Conservation (phyloP, 164 flowering plant species). For the Piper longum region DNA sequence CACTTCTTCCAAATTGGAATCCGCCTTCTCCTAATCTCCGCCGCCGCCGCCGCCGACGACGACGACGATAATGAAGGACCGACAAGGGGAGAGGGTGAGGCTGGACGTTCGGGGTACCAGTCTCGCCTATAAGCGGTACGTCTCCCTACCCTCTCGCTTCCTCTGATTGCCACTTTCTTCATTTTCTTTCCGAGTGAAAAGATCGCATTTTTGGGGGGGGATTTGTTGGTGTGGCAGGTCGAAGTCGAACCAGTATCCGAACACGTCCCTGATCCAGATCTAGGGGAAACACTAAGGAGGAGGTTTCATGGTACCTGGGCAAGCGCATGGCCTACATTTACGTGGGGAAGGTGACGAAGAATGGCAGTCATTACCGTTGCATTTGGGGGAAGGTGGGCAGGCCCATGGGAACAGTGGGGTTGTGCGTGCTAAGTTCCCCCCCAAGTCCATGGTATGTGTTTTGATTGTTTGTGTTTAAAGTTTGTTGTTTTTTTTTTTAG, state of each 20-base stretch:
- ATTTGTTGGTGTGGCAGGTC: slow-evolving; percentile 12
- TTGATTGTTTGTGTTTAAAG: not conserved
- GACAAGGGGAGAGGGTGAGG: slow-evolving; percentile 27
- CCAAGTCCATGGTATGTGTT: slow-evolving; percentile 21
- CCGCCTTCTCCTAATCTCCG: not conserved
- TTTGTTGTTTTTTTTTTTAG: not conserved
- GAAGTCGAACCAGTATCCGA: slow-evolving; percentile 37
- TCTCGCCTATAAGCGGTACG: slow-evolving; percentile 32
- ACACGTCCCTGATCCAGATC: slow-evolving; percentile 30
- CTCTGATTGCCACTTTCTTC: not conserved
- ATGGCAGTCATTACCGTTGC: slow-evolving; percentile 24
- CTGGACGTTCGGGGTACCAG: slow-evolving; percentile 29
- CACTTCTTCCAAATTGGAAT: no score
- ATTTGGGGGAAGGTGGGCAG: slow-evolving; percentile 35
- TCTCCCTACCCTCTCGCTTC: not conserved
- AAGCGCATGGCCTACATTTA: slow-evolving; percentile 33
- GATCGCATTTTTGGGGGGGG: no score
- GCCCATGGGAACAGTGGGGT: slow-evolving; percentile 33
- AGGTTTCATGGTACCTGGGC: slow-evolving; percentile 28
- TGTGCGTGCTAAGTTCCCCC: slow-evolving; percentile 34
- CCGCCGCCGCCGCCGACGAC: not conserved
- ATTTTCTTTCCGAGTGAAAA: not conserved
- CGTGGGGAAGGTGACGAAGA: slow-evolving; percentile 35
- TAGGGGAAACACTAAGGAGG: slow-evolving; percentile 37
- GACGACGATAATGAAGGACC: slow-evolving; percentile 21